Percentiles rank a stretch among this genome's conserved stretches.
Evolutionary conservation across 192 early-diverging fungal genomes (phyloP).

Genomic region (Coemansia sp.): DNA sequence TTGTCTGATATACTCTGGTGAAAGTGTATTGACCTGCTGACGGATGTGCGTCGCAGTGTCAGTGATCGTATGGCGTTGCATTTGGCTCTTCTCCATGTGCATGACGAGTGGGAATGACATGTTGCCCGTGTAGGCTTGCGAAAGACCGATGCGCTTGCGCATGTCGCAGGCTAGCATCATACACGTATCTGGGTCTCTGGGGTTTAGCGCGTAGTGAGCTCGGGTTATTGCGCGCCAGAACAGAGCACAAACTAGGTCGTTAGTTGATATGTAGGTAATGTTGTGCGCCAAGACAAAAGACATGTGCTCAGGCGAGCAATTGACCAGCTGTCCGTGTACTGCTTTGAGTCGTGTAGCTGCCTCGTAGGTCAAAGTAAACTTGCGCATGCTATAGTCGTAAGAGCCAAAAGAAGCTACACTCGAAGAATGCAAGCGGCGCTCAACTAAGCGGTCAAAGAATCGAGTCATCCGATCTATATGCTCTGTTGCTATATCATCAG

Average conservation of each 20-base stretch:
- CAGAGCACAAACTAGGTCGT: constrained; percentile 26
- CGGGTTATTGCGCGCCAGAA: constrained; percentile 46
- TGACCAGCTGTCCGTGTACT: constrained; percentile 1
- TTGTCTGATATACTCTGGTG: constrained; percentile 5
- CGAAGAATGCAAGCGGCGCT: background rate
- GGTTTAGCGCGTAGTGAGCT: constrained; percentile 8
- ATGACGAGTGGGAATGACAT: constrained; percentile 35
- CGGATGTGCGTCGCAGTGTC: constrained; percentile 39
- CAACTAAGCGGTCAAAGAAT: background rate
- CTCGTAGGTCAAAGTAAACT: constrained; percentile 10
- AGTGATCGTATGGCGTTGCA: constrained; percentile 16
- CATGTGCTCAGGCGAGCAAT: constrained; percentile 3
- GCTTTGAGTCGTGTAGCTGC: constrained; percentile 15
- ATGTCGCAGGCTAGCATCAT: constrained; percentile 43
- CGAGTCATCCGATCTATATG: background rate
- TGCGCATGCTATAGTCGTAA: background rate
- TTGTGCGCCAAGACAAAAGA: constrained; percentile 1
- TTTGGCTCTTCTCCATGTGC: constrained; percentile 16
- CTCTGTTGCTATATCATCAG: background rate
- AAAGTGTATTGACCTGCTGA: constrained; percentile 7
- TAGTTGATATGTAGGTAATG: constrained; percentile 27
- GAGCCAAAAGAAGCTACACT: too few relatives aligned
- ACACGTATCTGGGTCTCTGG: constrained; percentile 32
- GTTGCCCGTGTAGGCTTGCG: constrained; percentile 31
- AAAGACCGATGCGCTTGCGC: constrained; percentile 18